Evolutionary conservation across 2,329 filamentous ascomycete species (phyloP), one percentile per base, ranked within the genome.

Genomic region (Cladobotryum protrusum): DNA sequence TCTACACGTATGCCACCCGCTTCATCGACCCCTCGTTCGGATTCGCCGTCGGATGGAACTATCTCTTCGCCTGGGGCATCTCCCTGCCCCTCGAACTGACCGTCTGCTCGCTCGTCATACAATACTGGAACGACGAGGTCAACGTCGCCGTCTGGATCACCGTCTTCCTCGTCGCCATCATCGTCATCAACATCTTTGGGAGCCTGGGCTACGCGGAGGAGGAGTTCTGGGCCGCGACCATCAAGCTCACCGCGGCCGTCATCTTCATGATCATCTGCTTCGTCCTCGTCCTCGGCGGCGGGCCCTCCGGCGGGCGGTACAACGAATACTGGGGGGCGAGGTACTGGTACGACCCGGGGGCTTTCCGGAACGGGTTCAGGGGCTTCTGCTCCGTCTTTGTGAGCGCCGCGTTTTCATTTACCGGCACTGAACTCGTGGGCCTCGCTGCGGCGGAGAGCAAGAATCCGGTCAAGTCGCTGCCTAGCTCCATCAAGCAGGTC

Each of bases 401-500:
- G 48, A 86, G 80, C 1, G 83, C 84, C 5, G 83, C 83, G 12
- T 87, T 87, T 59, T 72, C 83, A 35, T 87, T 85, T 56, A 76
- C 81, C 2, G 83, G 83, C 11, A 85, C 83, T 1, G 84, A 87
- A 62, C 69, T 85, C 5, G 83, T 87, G 42, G 85, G 84, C 61
- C 76, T 88, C 8, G 83, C 83, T 5, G 85, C 85, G 4, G 85
- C 84, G 12, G 85, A 88, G 67, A 79, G 83, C 0, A 67, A 64
- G 4, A 86, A 87, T 60, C 85, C 85, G 1, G 76, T 81, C 54
- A 82, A 87, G 63, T 80, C 83, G 1, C 76, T 95, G 0, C 89
- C 89, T 1, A 84, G 82, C 18, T 88, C 89, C 2, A 82, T 90
- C 61, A 92, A 90, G 72, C 87, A 92, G 67, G 86, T 76, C 32